These are phyloP conservation scores for Plectosphaerella sp. DNA, from an alignment of 2,329 filamentous ascomycete genomes.

Conservation along the genomic window DNA sequence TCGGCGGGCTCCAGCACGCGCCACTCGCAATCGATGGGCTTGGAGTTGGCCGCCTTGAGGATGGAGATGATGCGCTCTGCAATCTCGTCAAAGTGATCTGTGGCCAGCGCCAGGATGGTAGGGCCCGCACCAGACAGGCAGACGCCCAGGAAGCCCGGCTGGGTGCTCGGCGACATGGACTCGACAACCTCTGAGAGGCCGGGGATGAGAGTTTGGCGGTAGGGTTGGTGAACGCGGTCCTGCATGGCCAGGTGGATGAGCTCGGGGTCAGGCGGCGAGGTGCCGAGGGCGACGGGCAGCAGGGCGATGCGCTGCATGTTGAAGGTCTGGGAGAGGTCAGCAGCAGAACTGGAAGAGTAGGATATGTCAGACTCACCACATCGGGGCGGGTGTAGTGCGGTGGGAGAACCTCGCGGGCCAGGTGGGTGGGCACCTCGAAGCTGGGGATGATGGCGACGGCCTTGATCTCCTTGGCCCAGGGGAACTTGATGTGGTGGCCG, in stretches of 20 bases:
- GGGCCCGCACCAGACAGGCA: slow-evolving; percentile 93
- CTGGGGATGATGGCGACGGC: slow-evolving; percentile 93
- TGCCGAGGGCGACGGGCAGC: slow-evolving; percentile 81
- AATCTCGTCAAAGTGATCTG: slow-evolving; percentile 82
- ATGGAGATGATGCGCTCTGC: slow-evolving; percentile 71
- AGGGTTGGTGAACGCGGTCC: slow-evolving; percentile 96
- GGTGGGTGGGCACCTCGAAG: slow-evolving; percentile 92
- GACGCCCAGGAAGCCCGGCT: slow-evolving; percentile 86
- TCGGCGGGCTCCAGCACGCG: slow-evolving; percentile 83
- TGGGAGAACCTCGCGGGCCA: slow-evolving; percentile 81
- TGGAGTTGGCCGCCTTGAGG: slow-evolving; percentile 57
- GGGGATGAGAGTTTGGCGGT: slow-evolving; percentile 86
- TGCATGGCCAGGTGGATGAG: slow-evolving; percentile 98
- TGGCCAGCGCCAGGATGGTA: slow-evolving; percentile 90
- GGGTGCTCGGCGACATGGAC: slow-evolving; percentile 81
- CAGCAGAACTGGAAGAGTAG: not conserved
- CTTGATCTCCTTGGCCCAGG: slow-evolving; percentile 93
- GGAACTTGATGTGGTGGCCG: slow-evolving; percentile 93
- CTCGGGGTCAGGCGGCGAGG: slow-evolving; percentile 84
- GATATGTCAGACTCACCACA: slow-evolving; percentile 57
- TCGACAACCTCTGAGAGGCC: slow-evolving; percentile 87
- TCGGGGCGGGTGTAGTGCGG: slow-evolving; percentile 74
- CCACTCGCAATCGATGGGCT: slow-evolving; percentile 79
- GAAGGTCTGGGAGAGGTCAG: slow-evolving; percentile 54
- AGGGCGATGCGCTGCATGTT: slow-evolving; percentile 93